Conservation (phyloP, 176 grass and related monocot species). For the Triticum timopheevii region DNA sequence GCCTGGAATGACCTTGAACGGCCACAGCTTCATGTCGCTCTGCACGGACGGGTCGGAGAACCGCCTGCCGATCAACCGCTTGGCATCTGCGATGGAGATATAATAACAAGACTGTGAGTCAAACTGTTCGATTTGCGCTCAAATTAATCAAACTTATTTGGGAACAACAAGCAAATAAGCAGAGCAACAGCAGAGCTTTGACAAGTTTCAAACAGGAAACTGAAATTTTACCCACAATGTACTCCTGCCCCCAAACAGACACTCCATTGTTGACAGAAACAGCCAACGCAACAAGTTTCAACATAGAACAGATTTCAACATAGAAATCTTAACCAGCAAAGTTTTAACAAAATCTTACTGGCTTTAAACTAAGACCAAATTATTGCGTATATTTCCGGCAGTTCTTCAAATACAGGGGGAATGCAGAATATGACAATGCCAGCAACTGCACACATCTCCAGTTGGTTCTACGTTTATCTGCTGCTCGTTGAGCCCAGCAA, state of each 20-base stretch:
- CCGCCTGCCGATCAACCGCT: constrained; percentile 78
- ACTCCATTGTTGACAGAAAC: no score
- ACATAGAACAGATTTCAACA: no score
- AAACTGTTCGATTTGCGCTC: background rate
- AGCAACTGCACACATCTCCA: no score
- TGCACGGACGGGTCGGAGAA: constrained; percentile 70
- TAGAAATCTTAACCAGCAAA: no score
- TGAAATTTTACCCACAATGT: no score
- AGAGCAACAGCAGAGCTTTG: background rate
- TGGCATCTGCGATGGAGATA: constrained; percentile 54
- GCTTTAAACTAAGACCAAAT: no score
- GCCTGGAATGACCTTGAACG: constrained; percentile 79
- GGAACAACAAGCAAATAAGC: background rate
- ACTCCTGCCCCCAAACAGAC: no score
- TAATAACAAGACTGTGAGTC: background rate
- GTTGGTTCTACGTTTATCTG: background rate
- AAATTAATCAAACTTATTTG: no score
- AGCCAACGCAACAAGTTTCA: no score
- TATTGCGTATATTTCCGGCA: background rate
- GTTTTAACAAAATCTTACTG: no score
- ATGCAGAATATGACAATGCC: background rate
- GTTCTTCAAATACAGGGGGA: background rate
- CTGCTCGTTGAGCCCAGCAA: background rate
- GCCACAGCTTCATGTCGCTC: constrained; percentile 90
- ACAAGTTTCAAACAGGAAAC: no score